Evolutionary conservation across 1,139 yeast species (phyloP), one percentile per base, ranked within the genome.

Genomic region (Nadsonia starkeyi-henricii): DNA sequence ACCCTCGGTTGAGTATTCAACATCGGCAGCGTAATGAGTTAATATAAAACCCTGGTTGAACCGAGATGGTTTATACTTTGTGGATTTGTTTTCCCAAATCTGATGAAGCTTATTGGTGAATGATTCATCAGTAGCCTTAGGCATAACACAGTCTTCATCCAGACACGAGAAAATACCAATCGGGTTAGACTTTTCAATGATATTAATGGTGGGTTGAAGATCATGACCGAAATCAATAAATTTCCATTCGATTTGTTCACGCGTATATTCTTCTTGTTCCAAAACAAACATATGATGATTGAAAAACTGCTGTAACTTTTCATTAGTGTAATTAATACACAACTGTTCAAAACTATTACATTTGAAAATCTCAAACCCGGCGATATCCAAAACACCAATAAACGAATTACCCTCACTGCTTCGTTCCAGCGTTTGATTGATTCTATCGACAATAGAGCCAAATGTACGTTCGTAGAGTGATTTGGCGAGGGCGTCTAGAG

Each of bases 141-240:
- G 97, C 67, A 93, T 83, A 41, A 91, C 84, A 58, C 97, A 89
- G 62, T 91, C 98, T 66, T 93, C 99, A 62, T 93, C 95, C 44
- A 93, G 72, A 33, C 88, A 73, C 19, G 95, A 83, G 52, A 93
- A 76, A n/a, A 93, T 75, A 50, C 97, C 96, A 67, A 88, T 75
- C 5, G 94, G 95, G 26, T 64, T 66, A 30, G 73, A 64, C 57
- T 76, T 78, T 65, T 91, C 98, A 50, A 93, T 88, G 51, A 93
- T 71, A 57, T 91, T 95, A 47, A 93, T 91, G 0, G 98, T 91
- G 23, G 94, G 95, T 62, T 91, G 96, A 49, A 91, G 70, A 63
- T 93, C 97, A 54, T 82, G 85, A n/a, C 98, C 98, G 66, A 88
- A 93, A 63, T 93, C 98, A 47, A 89, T 83, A 56, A 85, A 93